phyloP scores from a whole-genome alignment of 1,284 basidiomycete species.

The Gomphus sp. region DNA sequence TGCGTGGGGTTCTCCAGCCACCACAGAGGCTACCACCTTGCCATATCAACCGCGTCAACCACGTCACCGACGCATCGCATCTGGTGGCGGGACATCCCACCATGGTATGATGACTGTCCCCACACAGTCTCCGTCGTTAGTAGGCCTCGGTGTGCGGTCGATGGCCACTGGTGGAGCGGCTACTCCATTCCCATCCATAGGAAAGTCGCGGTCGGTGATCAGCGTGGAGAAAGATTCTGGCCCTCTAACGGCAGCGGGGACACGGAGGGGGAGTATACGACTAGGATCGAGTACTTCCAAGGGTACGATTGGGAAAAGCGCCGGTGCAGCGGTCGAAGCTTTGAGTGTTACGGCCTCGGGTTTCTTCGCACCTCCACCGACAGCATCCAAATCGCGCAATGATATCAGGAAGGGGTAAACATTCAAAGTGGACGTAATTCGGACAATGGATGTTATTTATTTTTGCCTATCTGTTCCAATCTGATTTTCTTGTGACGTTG shows the following conservation, averaged over 20 bases:
- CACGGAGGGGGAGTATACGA: slow-evolving; percentile 17
- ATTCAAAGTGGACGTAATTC: neutral
- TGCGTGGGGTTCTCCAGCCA: neutral
- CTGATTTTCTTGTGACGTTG: too few species aligned
- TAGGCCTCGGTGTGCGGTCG: slow-evolving; percentile 1
- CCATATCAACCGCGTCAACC: slow-evolving; percentile 3
- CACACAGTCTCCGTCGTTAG: slow-evolving; percentile 29
- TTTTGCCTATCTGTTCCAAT: too few species aligned
- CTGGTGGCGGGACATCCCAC: slow-evolving; percentile 1
- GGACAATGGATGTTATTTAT: neutral
- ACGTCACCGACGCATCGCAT: slow-evolving; percentile 11
- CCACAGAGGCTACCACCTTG: neutral
- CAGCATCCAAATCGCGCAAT: neutral
- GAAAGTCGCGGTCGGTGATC: slow-evolving; percentile 24
- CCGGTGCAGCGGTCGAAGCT: slow-evolving; percentile 61
- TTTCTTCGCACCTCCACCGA: slow-evolving; percentile 53
- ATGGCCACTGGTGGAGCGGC: slow-evolving; percentile 1
- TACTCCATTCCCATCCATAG: slow-evolving; percentile 13
- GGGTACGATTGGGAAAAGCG: slow-evolving; percentile 51
- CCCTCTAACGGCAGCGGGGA: slow-evolving; percentile 13
- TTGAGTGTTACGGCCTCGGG: slow-evolving; percentile 61
- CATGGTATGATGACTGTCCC: slow-evolving; percentile 3
- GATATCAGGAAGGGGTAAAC: neutral
- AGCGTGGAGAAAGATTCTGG: slow-evolving; percentile 28
- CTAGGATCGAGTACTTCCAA: slow-evolving; percentile 27